Evolutionary conservation across 2,329 filamentous ascomycete genomes (phyloP).

Genomic region (Aspergillus neoniger): DNA sequence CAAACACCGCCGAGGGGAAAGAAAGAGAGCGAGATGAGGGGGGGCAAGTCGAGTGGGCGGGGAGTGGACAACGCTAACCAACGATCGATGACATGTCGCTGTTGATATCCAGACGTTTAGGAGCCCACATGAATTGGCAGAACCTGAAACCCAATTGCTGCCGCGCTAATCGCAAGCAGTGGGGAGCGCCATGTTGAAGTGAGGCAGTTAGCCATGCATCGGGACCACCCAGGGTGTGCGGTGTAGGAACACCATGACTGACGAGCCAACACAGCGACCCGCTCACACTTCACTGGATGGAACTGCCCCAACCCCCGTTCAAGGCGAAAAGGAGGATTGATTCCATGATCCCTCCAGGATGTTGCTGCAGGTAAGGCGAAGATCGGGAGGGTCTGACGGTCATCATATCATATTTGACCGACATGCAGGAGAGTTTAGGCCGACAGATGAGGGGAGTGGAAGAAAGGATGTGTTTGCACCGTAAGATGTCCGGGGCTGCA

Average conservation of each 20-base stretch:
- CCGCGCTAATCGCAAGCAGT: conserved; percentile 19
- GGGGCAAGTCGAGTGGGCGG: conserved; percentile 18
- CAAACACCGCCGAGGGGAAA: conserved; percentile 11
- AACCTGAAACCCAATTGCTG: conserved; percentile 22
- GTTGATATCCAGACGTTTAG: conserved; percentile 23
- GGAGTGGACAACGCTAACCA: conserved; percentile 22
- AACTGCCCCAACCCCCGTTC: conserved; percentile 3
- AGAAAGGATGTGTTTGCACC: background rate
- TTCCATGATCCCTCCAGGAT: conserved; percentile 11
- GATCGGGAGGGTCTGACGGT: conserved; percentile 4
- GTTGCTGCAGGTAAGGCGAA: conserved; percentile 6
- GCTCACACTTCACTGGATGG: conserved; percentile 7
- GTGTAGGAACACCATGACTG: conserved; percentile 19
- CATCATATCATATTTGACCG: conserved; percentile 6
- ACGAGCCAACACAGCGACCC: conserved; percentile 26
- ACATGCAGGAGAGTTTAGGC: conserved; percentile 11
- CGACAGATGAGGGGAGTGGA: background rate
- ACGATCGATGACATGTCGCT: conserved; percentile 29
- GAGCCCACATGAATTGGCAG: conserved; percentile 24
- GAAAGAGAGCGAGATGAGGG: conserved; percentile 6
- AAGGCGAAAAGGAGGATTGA: background rate
- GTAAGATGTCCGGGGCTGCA: background rate
- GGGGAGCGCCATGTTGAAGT: conserved; percentile 23
- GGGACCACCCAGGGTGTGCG: conserved; percentile 22
- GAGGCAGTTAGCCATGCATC: conserved; percentile 27